These are phyloP conservation scores for Verticillium nubilum DNA, from an alignment of 2,329 filamentous ascomycete genomes.

Conservation along the genomic window DNA sequence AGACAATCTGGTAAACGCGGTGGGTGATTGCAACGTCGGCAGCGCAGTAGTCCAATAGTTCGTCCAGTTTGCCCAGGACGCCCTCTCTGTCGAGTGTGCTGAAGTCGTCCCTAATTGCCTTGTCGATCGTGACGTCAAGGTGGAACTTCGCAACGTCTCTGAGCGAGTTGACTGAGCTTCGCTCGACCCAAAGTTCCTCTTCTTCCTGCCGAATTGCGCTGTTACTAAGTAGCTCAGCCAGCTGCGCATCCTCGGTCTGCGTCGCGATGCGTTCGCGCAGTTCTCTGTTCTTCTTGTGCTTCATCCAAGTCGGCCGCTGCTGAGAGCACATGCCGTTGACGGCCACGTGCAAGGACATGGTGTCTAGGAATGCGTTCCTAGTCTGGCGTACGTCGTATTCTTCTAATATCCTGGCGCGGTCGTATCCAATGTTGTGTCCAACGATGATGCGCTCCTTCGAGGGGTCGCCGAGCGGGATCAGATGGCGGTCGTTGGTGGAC, in stretches of 20 bases:
- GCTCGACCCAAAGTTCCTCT: constrained; percentile 90
- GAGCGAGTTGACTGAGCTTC: constrained; percentile 91
- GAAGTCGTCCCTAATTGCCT: constrained; percentile 80
- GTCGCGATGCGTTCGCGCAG: constrained; percentile 72
- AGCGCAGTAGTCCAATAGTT: constrained; percentile 89
- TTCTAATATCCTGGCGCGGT: constrained; percentile 80
- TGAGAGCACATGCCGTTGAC: constrained; percentile 99
- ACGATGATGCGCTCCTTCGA: constrained; percentile 70
- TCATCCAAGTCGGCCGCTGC: constrained; percentile 96
- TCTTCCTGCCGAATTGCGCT: constrained; percentile 71
- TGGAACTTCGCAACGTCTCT: constrained; percentile 96
- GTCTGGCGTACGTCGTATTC: constrained; percentile 84
- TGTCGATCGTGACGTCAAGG: constrained; percentile 86
- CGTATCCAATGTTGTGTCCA: constrained; percentile 94
- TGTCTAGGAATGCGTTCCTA: constrained; percentile 84
- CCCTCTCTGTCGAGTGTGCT: constrained; percentile 71
- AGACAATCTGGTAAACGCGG: constrained; percentile 87
- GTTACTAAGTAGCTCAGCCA: constrained; percentile 65
- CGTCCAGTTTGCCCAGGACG: constrained; percentile 66
- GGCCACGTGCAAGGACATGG: constrained; percentile 96
- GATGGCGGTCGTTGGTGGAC: constrained; percentile 67
- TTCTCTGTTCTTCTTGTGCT: constrained; percentile 86
- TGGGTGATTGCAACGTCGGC: constrained; percentile 92
- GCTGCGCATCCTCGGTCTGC: constrained; percentile 64
- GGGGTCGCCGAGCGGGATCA: constrained; percentile 82